Percentiles rank a stretch among this genome's conserved stretches.
Conservation (phyloP, 495 filamentous ascomycete species). For the Trichoderma gamsii region DNA sequence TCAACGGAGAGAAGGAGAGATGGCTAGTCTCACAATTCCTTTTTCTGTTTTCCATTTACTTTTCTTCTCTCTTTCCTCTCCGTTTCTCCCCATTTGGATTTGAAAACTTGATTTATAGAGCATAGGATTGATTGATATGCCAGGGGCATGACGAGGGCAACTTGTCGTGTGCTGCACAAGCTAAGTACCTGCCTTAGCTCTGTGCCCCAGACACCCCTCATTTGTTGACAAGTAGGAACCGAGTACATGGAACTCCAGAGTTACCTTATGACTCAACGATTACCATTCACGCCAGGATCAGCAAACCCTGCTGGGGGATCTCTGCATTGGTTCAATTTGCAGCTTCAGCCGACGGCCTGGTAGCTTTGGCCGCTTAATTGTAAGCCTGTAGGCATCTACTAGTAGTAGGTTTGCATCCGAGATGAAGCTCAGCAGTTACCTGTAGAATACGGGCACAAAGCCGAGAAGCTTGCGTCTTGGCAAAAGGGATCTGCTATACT, state of each 20-base stretch:
- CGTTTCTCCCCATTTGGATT: background rate
- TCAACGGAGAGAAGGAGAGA: background rate
- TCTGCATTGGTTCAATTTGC: background rate
- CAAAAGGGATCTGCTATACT: too few species aligned
- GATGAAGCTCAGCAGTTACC: too few species aligned
- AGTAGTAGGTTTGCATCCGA: too few species aligned
- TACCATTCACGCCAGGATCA: background rate
- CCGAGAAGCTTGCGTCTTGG: too few species aligned
- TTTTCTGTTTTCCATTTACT: too few species aligned
- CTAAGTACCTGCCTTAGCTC: slow-evolving; percentile 10
- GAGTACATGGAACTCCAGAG: background rate
- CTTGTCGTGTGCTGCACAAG: slow-evolving; percentile 7
- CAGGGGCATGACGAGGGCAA: slow-evolving; percentile 8
- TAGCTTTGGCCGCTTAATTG: background rate
- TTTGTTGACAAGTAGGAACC: background rate
- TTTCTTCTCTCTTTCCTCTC: background rate
- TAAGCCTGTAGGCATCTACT: too few species aligned
- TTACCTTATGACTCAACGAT: background rate
- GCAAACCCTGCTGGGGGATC: background rate
- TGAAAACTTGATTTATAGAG: background rate
- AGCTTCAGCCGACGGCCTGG: background rate
- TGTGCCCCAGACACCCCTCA: slow-evolving; percentile 8
- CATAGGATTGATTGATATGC: background rate
- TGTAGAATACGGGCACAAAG: too few species aligned
- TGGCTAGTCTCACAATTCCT: background rate